Evolutionary conservation across 352 stramenopile genomes (phyloP), one percentile per base, ranked within the genome.

Genomic region (Thalassiosira livingstoniorum): DNA sequence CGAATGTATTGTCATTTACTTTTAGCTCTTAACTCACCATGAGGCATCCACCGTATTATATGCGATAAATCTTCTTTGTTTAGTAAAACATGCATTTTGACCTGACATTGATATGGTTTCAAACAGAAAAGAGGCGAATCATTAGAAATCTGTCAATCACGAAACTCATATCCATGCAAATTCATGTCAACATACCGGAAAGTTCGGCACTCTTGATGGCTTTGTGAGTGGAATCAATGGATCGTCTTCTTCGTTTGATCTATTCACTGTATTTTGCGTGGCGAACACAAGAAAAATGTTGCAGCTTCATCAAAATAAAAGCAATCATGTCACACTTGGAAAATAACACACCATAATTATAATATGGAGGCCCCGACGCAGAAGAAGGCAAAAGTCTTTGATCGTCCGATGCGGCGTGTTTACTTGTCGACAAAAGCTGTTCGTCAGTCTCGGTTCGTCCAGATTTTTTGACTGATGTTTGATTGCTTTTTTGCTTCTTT

Each of bases 41-140:
- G 85, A 15, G 81, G 80, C 60, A 89, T 75, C 85, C 85, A 90
- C 1, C 71, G 43, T 31, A 90, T 66, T 47, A 90, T 69, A 72
- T 90, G 80, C 0, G 57, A 29, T 47, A 87, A 39, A 27, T 87
- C 81, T 23, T 54, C 15, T 7, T 60, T n/a, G 35, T 66, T 80
- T 0, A 90, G 70, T 27, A 90, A 89, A 0, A 66, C 35, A 63
- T 86, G 71, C 71, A 90, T 80, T 57, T 90, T 90, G 3, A 47
- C 39, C 39, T 47, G 39, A n/a, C n/a, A n/a, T n/a, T n/a, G n/a
- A n/a, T n/a, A n/a, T n/a, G n/a, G n/a, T n/a, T n/a, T n/a, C n/a
- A n/a, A n/a, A n/a, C n/a, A n/a, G n/a, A n/a, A n/a, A n/a, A n/a
- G n/a, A n/a, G n/a, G n/a, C n/a, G n/a, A n/a, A n/a, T n/a, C n/a